Base-by-base conservation (phyloP, 192 early-diverging fungal genomes). In the Coemansia sp. region DNA sequence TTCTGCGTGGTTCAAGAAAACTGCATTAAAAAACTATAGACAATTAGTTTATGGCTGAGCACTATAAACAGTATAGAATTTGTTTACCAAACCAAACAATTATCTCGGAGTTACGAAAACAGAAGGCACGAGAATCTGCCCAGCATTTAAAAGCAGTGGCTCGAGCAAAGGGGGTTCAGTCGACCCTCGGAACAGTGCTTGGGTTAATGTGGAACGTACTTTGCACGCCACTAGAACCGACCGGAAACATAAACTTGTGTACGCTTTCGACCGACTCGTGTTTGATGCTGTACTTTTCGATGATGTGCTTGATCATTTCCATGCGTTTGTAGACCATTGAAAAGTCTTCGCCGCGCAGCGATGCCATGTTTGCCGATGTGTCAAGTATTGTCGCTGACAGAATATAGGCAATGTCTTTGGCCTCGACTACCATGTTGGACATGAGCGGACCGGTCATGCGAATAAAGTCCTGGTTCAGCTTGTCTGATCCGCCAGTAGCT, bases 361-460 rank as follows among this genome's bases (percentile, higher is more conserved):
- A 81, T 17, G 78, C 78, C 49, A 69, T 71, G 62, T 81, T 81
- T 21, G 78, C 72, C 37, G 72, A 58, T 24, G 78, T 72, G 10
- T 81, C 72, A 11, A 75, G 60, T 1, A 81, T 27, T 4, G 78
- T 81, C 10, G 72, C 65, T 4, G 78, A 81, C 5, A 81, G 69
- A 17, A 81, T 49, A 4, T 56, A 32, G 6, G 78, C 72, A 22
- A 81, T 64, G 15, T 68, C 47, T 23, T 69, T 65, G 41, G 69
- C 45, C 23, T 63, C 57, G 5, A 81, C 66, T 4, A 72, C 65
- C 66, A 65, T 66, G 45, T 62, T 60, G 11, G 78, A 55, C 59
- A 62, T 65, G 27, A 81, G 57, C 43, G 78, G 78, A 2, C 78
- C 78, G 3, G 78, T 81, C 78, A 75, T 75, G 2, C 55, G 57